A percentile compares a stretch with the other conserved stretches of the same genome.
phyloP scores from a whole-genome alignment of 352 stramenopile species.

The Phytopythium montanum region DNA sequence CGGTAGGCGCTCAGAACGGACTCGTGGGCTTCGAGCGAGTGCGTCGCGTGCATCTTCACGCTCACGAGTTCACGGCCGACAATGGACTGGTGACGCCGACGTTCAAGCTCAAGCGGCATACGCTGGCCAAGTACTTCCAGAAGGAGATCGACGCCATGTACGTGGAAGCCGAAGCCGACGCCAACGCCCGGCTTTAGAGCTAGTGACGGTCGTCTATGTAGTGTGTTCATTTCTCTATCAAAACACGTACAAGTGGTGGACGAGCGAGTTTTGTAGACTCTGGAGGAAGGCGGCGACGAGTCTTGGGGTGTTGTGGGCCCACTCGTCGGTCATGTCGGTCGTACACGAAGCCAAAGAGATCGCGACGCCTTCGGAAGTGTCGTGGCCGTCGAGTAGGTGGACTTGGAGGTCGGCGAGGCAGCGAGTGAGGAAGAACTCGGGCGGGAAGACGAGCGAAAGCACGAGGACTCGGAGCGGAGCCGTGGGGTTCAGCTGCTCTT shows the following conservation, averaged over 20 bases:
- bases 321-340: neutral
- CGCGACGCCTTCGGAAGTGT: neutral
- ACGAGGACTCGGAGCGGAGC: conserved; percentile 36
- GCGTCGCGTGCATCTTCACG: conserved; percentile 85
- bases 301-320: neutral
- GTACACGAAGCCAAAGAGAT: neutral
- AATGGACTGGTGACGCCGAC: conserved; percentile 93
- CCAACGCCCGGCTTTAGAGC: neutral
- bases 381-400: conserved; percentile 23
- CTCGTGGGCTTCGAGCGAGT: conserved; percentile 93
- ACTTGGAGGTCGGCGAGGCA: conserved; percentile 36
- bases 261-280: neutral
- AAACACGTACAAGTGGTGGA: conserved; percentile 6
- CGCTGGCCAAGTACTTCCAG: conserved; percentile 52
- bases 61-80: conserved; percentile 86
- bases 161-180: conserved; percentile 10
- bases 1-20: conserved; percentile 28
- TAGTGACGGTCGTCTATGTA: no score
- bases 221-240: no score
- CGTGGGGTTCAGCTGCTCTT: conserved; percentile 33
- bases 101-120: conserved; percentile 94
- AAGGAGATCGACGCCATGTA: conserved; percentile 57
- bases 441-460: conserved; percentile 32
- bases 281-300: neutral
- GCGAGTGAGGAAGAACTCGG: conserved; percentile 35